Percentiles rank a stretch among this genome's conserved stretches.
These are phyloP conservation scores for Quercus bicolor DNA, from an alignment of 306 rosid species.

Conservation along the genomic window DNA sequence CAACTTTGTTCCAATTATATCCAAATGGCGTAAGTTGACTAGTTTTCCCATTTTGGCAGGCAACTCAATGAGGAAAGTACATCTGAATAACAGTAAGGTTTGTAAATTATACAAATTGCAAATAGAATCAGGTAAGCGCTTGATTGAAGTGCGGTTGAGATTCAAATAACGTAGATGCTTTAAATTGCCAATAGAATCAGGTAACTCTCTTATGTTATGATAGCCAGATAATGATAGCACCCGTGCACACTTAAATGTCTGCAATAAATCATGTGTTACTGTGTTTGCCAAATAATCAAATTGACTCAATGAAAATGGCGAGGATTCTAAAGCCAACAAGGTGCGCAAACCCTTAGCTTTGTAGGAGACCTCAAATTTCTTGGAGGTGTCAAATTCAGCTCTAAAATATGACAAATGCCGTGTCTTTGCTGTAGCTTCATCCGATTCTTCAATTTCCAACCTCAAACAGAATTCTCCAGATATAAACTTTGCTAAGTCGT, in stretches of 20 bases:
- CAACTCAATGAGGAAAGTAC: too few species aligned
- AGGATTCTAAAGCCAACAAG: background rate
- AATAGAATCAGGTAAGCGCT: conserved; percentile 4
- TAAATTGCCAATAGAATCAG: background rate
- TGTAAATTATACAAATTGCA: conserved; percentile 12
- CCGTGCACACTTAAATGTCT: background rate
- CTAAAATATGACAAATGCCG: conserved; percentile 9
- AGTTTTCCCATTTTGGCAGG: too few species aligned
- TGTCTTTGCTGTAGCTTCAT: background rate
- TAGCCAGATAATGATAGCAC: background rate
- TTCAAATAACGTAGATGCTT: conserved; percentile 19
- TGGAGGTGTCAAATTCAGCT: background rate
- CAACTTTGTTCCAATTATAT: too few species aligned
- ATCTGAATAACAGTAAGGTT: background rate
- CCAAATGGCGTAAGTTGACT: too few species aligned
- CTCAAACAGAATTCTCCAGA: background rate
- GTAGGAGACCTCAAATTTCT: background rate
- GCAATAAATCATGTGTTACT: background rate
- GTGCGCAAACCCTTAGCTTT: background rate
- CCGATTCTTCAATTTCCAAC: background rate
- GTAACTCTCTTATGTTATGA: background rate
- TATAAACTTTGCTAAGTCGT: conserved; percentile 16
- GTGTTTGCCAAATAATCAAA: background rate
- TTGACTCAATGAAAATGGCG: too few species aligned
- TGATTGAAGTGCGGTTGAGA: background rate